Base-by-base conservation (phyloP, 768 basidiomycete genomes). In the Obba rivulosa region DNA sequence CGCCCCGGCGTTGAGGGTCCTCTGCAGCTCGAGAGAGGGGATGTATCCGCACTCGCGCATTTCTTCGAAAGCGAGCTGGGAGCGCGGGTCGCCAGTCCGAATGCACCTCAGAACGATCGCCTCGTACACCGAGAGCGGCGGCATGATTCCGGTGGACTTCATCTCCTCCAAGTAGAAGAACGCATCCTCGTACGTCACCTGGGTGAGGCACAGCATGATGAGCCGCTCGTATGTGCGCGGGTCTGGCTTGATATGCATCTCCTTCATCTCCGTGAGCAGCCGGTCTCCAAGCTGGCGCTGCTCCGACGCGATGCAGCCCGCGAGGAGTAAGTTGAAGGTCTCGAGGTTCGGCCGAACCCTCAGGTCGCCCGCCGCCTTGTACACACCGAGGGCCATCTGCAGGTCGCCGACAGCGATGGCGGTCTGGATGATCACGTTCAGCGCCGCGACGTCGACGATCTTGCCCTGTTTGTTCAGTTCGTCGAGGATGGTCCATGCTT, bases 81-180 rank as follows among this genome's bases (percentile, higher is more conserved):
- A 81, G 41, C 92, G 78, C 14, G 72, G 56, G 61, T 94, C 92
- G 51, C 70, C 70, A 17, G 65, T 63, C 16, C 59, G 52, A 13
- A 80, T 61, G 56, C 87, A 91, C 56, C 74, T 82, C 40, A 71
- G 69, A 37, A 83, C 66, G 49, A 93, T 66, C 1, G 69, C 68
- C 28, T 77, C 72, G 65, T 93, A 93, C 24, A 84, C 65, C 1
- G 59, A 57, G 21, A 57, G 57, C 9, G 77, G 62, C 1, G 91
- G 88, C n/a, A 69, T 57, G 57, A 79, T 69, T 8, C 70, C 70
- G 31, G 74, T 75, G 0, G 72, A 66, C 64, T 93, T 92, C 86
- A 91, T 89, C 69, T 88, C 85, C 62, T 92, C 90, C 25, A 95
- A 74, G 65, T 89, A 92, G 60, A 81, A 83, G 68, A 93, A 93